These are phyloP conservation scores for Clarireedia sp. DNA, from an alignment of 2,329 filamentous ascomycete genomes.

Conservation along the genomic window DNA sequence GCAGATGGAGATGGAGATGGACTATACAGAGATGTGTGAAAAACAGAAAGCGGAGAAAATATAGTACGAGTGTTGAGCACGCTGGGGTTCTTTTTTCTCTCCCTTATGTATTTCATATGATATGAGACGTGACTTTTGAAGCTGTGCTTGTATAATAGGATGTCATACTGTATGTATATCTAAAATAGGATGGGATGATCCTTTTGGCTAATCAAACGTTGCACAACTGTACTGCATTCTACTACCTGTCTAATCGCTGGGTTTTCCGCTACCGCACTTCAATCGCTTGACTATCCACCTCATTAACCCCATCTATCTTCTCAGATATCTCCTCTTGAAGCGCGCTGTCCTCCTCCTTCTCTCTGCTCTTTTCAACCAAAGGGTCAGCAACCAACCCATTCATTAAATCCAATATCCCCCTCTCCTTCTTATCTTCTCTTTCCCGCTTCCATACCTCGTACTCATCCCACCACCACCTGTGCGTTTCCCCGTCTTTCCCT, in stretches of 20 bases:
- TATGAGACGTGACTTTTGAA: not conserved
- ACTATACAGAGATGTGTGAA: not conserved
- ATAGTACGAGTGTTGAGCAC: not conserved
- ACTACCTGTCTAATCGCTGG: too few relatives aligned
- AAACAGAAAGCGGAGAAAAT: slow-evolving; percentile 1
- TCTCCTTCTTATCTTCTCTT: not conserved
- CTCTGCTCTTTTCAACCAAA: not conserved
- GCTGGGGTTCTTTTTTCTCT: not conserved
- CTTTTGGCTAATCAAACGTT: too few relatives aligned
- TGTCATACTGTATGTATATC: too few relatives aligned
- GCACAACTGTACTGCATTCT: too few relatives aligned
- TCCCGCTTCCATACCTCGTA: slow-evolving; percentile 36
- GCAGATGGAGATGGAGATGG: too few relatives aligned
- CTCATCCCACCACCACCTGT: slow-evolving; percentile 46
- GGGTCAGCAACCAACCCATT: not conserved
- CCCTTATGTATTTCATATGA: not conserved
- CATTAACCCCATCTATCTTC: too few relatives aligned
- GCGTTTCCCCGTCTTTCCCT: slow-evolving; percentile 42
- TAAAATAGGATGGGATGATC: too few relatives aligned
- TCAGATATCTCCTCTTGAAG: too few relatives aligned
- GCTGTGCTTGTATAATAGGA: too few relatives aligned
- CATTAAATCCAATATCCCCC: not conserved
- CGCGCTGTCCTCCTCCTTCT: not conserved
- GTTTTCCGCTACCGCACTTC: too few relatives aligned
- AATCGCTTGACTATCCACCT: too few relatives aligned